A percentile compares a stretch with the other conserved stretches of the same genome.
Evolutionary conservation across 768 basidiomycete species (phyloP).

Genomic region (Mycena epipterygia): DNA sequence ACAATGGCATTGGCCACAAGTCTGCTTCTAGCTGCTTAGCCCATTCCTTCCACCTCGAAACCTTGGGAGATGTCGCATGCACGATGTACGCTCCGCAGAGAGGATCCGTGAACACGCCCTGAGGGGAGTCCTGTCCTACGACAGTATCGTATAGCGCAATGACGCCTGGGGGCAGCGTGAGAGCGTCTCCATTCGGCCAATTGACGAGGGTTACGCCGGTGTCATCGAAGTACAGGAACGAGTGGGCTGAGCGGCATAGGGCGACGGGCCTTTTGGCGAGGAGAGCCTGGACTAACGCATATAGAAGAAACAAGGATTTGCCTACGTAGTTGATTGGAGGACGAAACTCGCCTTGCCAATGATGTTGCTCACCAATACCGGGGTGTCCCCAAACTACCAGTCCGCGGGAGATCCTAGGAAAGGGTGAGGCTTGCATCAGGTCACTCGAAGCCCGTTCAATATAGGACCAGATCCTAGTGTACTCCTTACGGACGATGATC

Average conservation of each 20-base stretch:
- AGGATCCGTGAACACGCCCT: neutral
- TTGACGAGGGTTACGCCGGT: neutral
- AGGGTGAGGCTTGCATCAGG: neutral
- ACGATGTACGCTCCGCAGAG: neutral
- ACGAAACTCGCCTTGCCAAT: neutral
- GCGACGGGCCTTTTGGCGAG: neutral
- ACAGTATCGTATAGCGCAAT: neutral
- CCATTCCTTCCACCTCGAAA: neutral
- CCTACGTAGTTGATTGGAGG: neutral
- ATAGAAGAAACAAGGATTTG: neutral
- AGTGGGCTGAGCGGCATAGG: neutral
- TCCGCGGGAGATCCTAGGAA: neutral
- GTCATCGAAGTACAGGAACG: neutral
- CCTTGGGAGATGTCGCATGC: neutral
- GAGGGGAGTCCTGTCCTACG: neutral
- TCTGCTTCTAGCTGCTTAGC: neutral
- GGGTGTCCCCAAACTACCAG: conserved; percentile 2
- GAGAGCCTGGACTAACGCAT: neutral
- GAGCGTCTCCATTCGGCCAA: neutral
- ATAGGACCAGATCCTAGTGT: neutral
- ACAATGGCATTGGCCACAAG: conserved; percentile 5
- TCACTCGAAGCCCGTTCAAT: neutral
- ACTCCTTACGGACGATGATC: neutral
- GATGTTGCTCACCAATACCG: neutral
- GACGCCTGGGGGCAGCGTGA: neutral